phyloP scores from a whole-genome alignment of 2,329 filamentous ascomycete genomes.

The Stagonosporopsis rhizophila region DNA sequence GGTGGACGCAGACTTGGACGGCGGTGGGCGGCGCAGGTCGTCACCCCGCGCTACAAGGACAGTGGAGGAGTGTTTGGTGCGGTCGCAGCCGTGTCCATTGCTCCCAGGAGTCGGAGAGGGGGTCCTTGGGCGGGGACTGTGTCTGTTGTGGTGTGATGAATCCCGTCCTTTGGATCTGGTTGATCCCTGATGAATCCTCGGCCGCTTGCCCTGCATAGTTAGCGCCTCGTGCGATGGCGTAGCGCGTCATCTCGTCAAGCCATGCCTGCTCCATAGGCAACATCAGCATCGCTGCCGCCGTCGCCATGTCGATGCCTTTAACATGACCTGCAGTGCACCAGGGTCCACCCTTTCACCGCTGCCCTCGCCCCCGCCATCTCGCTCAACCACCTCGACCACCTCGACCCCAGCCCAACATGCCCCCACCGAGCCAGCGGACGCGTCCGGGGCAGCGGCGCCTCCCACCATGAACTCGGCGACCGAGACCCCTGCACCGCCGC shows the following conservation, averaged over 20 bases:
- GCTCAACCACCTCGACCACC: neutral
- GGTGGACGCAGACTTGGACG: conserved; percentile 10
- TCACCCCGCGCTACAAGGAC: conserved; percentile 9
- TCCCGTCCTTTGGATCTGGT: conserved; percentile 21
- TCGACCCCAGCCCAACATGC: conserved; percentile 21
- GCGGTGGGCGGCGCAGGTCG: conserved; percentile 28
- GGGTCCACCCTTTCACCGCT: conserved; percentile 23
- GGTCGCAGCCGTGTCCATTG: conserved; percentile 8
- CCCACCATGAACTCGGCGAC: conserved; percentile 23
- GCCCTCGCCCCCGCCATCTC: conserved; percentile 18
- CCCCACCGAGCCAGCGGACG: conserved; percentile 18
- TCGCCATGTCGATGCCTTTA: conserved; percentile 28
- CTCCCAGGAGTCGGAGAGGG: conserved; percentile 19
- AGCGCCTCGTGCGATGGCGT: conserved; percentile 6
- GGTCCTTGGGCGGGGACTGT: conserved; percentile 19
- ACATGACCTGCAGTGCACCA: conserved; percentile 33
- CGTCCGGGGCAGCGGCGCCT: conserved; percentile 19
- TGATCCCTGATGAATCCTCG: conserved; percentile 21
- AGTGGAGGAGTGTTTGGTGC: neutral
- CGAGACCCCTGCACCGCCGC: conserved; percentile 4
- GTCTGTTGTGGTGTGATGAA: conserved; percentile 32
- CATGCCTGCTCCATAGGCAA: conserved; percentile 13
- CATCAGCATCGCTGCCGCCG: conserved; percentile 2
- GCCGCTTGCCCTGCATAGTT: conserved; percentile 24
- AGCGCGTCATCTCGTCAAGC: conserved; percentile 30